Evolutionary conservation across 352 stramenopile genomes (phyloP).

Genomic region (Globisporangium radiosum): DNA sequence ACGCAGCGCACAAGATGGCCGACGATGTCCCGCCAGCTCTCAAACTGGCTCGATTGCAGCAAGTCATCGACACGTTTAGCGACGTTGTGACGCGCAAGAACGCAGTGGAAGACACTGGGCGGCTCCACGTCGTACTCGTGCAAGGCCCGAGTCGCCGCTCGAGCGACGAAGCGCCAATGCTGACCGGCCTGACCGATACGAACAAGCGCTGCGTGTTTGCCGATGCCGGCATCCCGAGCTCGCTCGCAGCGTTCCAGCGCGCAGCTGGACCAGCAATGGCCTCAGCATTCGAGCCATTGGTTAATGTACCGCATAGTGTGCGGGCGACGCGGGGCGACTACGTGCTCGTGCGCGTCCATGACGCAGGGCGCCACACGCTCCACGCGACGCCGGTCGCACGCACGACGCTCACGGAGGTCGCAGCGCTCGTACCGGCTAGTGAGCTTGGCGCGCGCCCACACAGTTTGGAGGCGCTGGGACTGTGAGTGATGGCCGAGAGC

Average conservation of each 20-base stretch:
- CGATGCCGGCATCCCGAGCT: constrained; percentile 43
- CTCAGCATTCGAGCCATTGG: constrained; percentile 40
- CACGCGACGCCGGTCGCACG: constrained; percentile 74
- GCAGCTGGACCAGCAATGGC: constrained; percentile 23
- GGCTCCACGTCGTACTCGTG: constrained; percentile 93
- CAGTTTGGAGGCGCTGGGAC: constrained; percentile 14
- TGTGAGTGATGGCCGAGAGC: constrained; percentile 8
- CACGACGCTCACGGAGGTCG: constrained; percentile 63
- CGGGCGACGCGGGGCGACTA: constrained; percentile 67
- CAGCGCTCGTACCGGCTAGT: constrained; percentile 35
- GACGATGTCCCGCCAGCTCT: constrained; percentile 94
- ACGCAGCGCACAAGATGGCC: constrained; percentile 92
- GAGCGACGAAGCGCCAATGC: constrained; percentile 59
- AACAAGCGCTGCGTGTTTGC: constrained; percentile 87
- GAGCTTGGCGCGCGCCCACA: constrained; percentile 49
- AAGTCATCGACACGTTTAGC: constrained; percentile 95
- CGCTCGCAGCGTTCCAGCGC: constrained; percentile 37
- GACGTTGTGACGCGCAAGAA: constrained; percentile 90
- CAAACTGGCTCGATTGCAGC: constrained; percentile 93
- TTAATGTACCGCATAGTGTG: constrained; percentile 22
- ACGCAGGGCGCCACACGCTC: constrained; percentile 78
- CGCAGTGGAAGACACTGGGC: constrained; percentile 85
- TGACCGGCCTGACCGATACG: constrained; percentile 85
- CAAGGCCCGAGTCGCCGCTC: constrained; percentile 89
- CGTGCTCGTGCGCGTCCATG: constrained; percentile 72